phyloP scores from a whole-genome alignment of 768 basidiomycete species.

The Tylopilus subfusipes region DNA sequence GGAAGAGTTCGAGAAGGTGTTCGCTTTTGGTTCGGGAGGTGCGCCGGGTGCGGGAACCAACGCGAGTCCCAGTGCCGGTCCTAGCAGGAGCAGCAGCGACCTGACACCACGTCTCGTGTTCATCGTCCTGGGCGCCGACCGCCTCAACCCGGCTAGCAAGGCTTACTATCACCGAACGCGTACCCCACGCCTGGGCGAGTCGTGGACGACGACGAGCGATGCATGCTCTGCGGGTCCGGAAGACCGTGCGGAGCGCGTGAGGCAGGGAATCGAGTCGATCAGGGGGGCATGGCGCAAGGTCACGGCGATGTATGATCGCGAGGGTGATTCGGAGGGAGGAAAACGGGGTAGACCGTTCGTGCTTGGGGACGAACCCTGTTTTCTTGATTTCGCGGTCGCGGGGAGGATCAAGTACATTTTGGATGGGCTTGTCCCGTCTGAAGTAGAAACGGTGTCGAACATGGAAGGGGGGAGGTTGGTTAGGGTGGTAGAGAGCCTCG shows the following conservation, averaged over 20 bases:
- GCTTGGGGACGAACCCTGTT: conserved; percentile 18
- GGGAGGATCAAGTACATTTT: conserved; percentile 12
- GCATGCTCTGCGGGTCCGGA: conserved; percentile 25
- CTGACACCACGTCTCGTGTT: conserved; percentile 12
- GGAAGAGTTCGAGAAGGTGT: conserved; percentile 24
- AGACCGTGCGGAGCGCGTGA: conserved; percentile 24
- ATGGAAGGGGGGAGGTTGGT: conserved; percentile 13
- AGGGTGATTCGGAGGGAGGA: not conserved
- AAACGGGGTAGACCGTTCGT: not conserved
- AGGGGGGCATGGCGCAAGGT: conserved; percentile 29
- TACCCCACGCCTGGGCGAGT: conserved; percentile 30
- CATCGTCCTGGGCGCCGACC: conserved; percentile 21
- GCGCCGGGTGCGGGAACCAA: too few relatives aligned
- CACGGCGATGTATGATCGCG: conserved; percentile 7
- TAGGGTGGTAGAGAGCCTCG: conserved; percentile 15
- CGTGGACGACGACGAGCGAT: conserved; percentile 34
- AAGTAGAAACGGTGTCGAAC: conserved; percentile 4
- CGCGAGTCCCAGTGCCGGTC: too few relatives aligned
- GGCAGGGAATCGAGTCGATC: conserved; percentile 3
- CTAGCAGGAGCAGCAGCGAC: too few relatives aligned
- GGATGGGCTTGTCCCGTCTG: conserved; percentile 9
- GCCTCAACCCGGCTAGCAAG: conserved; percentile 33
- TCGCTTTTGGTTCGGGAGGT: conserved; percentile 8
- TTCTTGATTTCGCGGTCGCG: conserved; percentile 22
- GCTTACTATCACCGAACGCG: conserved; percentile 40